Conservation (phyloP, 345 rosid species). For the Melaleuca alternifolia region DNA sequence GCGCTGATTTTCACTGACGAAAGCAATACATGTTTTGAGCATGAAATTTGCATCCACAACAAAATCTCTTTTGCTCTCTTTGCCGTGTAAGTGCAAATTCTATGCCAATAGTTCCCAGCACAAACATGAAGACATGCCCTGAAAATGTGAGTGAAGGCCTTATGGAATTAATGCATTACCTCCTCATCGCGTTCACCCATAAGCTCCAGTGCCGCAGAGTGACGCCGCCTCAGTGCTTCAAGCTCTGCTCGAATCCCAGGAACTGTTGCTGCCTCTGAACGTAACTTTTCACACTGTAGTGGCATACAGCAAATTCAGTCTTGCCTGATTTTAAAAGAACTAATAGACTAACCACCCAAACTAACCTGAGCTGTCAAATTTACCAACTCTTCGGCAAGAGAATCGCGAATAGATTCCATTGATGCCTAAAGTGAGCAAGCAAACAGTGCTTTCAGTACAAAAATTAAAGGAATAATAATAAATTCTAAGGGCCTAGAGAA, state of each 20-base stretch:
- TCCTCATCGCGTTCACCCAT: conserved; percentile 99
- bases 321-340: not conserved
- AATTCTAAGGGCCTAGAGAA: not conserved
- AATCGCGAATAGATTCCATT: conserved; percentile 92
- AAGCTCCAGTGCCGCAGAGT: conserved; percentile 92
- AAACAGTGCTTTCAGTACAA: not conserved
- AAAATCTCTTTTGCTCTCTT: not conserved
- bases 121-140: not conserved
- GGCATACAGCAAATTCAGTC: conserved; percentile 1
- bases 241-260: conserved; percentile 88
- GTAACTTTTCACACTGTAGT: conserved; percentile 80
- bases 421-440: conserved; percentile 44
- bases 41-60: not conserved
- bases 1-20: not conserved
- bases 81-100: not conserved
- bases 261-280: conserved; percentile 54
- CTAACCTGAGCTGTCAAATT: conserved; percentile 87
- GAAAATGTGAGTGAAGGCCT: not conserved
- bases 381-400: conserved; percentile 96
- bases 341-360: not conserved
- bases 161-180: conserved; percentile 26
- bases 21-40: not conserved
- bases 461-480: not conserved
- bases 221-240: conserved; percentile 88
- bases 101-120: not conserved